These are phyloP conservation scores for Myxozyma sirexii DNA, from an alignment of 805 yeast genomes.

Conservation along the genomic window DNA sequence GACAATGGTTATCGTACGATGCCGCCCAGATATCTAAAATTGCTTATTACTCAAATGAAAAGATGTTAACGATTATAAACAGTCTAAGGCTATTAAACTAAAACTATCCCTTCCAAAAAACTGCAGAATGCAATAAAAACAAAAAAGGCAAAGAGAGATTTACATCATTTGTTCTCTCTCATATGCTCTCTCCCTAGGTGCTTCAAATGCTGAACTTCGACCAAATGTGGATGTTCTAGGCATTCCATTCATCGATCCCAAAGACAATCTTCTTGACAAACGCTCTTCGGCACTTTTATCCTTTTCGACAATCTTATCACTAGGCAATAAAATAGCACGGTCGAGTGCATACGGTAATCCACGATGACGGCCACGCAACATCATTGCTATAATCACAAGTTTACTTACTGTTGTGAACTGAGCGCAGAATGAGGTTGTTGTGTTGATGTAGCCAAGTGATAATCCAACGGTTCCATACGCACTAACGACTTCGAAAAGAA, in stretches of 20 bases:
- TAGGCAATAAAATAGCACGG: constrained; percentile 87
- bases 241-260: constrained; percentile 6
- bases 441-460: constrained; percentile 77
- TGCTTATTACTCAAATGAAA: no score
- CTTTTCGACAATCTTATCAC: constrained; percentile 63
- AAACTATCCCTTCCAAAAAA: background rate
- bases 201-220: background rate
- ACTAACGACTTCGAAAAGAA: constrained; percentile 85
- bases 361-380: constrained; percentile 95
- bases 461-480: constrained; percentile 98
- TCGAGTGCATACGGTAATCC: constrained; percentile 93
- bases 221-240: constrained; percentile 7
- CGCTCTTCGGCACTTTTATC: constrained; percentile 36
- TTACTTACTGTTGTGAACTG: constrained; percentile 75
- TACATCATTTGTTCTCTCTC: background rate
- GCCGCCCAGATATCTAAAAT: no score
- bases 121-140: background rate
- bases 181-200: background rate
- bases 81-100: background rate
- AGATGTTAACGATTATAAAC: no score
- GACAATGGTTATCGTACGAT: background rate
- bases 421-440: constrained; percentile 69
- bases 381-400: constrained; percentile 80
- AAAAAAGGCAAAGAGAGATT: background rate
- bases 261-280: constrained; percentile 17